Evolutionary conservation across 2,329 filamentous ascomycete genomes (phyloP), one percentile per base, ranked within the genome.

Genomic region (Penicillium sp.): DNA sequence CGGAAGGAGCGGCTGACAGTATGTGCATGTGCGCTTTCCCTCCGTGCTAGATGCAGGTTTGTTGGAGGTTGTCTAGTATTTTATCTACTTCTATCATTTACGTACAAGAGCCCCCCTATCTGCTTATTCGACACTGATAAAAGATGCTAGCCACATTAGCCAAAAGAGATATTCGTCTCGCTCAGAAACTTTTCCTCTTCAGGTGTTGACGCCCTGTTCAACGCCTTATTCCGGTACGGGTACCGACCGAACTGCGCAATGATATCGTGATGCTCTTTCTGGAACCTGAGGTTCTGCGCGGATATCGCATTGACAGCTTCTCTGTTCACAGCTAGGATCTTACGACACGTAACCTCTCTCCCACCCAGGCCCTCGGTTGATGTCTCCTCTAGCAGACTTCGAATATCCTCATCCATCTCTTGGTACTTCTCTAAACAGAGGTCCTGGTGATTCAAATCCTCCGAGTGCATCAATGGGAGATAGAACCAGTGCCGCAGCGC

Each of bases 391-490:
- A 62, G n/a, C 9, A 62, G 30, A 23, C 55, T 29, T 9, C 21
- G 21, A 31, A 62, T 7, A 58, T 62, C 60, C 13, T 26, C 60
- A 23, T 30, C 49, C 55, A 54, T 58, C 13, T 62, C 55, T 3
- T 4, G 17, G 26, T 62, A 62, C 7, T 48, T 48, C 17, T 49
- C 31, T 4, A 53, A 13, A 7, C 30, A 30, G 2, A 62, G 31
- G 2, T 62, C 48, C 56, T 62, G 60, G 11, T 58, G 38, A 3
- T 23, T 9, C 13, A 58, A 7, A 29, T 55, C 50, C 29, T 62
- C 60, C 1, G 60, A 84, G 71, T 90, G 88, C 79, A 85, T 82
- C 4, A 89, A 73, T 0, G 88, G 86, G 68, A 89, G 74, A 67
- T 83, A 83, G 68, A 89, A 85, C 86, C 87, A 90, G 23, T 75